A percentile compares a stretch with the other conserved stretches of the same genome.
phyloP scores from a whole-genome alignment of 1,284 basidiomycete species.

The Cutaneotrichosporon mucoides region DNA sequence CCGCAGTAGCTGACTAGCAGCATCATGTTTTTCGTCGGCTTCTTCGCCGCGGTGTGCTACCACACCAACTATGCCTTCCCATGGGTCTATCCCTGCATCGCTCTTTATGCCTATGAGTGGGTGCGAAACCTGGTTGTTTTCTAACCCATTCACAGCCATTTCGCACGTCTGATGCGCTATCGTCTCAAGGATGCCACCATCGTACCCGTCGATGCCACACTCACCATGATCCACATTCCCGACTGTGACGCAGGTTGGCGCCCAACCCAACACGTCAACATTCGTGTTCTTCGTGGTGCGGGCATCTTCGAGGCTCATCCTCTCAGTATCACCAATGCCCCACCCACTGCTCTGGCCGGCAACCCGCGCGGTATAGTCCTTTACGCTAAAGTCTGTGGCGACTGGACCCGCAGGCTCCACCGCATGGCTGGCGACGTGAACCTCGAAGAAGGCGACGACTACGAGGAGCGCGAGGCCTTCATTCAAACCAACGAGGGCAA shows the following conservation, averaged over 20 bases:
- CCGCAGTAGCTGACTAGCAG: not conserved
- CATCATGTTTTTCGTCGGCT: conserved; percentile 60
- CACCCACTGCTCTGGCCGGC: conserved; percentile 36
- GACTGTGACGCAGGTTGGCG: conserved; percentile 68
- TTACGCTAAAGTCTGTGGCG: conserved; percentile 41
- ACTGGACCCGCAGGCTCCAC: conserved; percentile 43
- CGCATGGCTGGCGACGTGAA: conserved; percentile 24
- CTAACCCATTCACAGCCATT: conserved; percentile 13
- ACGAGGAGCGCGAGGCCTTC: conserved; percentile 30
- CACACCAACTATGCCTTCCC: conserved; percentile 66
- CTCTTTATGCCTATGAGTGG: conserved; percentile 66
- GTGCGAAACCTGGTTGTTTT: not conserved
- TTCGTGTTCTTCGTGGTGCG: conserved; percentile 64
- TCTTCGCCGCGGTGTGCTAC: conserved; percentile 73
- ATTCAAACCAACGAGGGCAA: conserved; percentile 13
- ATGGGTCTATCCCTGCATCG: conserved; percentile 76
- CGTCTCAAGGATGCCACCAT: conserved; percentile 70
- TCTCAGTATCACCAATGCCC: conserved; percentile 67
- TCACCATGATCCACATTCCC: conserved; percentile 71
- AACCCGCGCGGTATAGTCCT: conserved; percentile 39
- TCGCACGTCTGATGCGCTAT: conserved; percentile 64
- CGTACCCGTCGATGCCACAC: conserved; percentile 58
- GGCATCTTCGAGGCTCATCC: conserved; percentile 65
- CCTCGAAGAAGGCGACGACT: conserved; percentile 25
- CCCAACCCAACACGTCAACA: conserved; percentile 70